A percentile compares a stretch with the other conserved stretches of the same genome.
phyloP scores from a whole-genome alignment of 208 protist genomes.

The Crithidia acanthocephali region DNA sequence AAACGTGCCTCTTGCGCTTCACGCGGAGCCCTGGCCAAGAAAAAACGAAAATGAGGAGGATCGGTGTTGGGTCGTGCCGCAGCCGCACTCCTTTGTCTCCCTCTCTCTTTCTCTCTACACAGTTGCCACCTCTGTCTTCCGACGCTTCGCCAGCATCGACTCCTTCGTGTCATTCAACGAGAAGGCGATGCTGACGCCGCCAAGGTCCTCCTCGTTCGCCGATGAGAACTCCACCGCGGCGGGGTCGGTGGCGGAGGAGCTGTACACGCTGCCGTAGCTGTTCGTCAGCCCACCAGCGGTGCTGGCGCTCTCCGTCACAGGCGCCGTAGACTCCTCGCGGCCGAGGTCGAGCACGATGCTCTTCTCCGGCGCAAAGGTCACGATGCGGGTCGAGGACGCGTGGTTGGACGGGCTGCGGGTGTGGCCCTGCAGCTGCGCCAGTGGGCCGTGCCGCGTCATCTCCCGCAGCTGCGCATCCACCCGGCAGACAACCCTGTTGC shows the following conservation, averaged over 20 bases:
- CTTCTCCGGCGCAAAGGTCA: slow-evolving; percentile 62
- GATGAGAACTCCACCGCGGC: slow-evolving; percentile 22
- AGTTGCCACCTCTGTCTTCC: slow-evolving; percentile 32
- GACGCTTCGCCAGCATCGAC: slow-evolving; percentile 34
- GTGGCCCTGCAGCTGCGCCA: slow-evolving; percentile 36
- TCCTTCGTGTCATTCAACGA: slow-evolving; percentile 54
- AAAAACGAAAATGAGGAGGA: no score
- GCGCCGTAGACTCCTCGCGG: slow-evolving; percentile 29
- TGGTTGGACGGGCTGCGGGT: slow-evolving; percentile 2
- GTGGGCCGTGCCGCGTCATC: slow-evolving; percentile 39
- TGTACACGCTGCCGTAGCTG: slow-evolving; percentile 26
- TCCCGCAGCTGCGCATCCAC: slow-evolving; percentile 53
- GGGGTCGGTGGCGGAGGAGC: slow-evolving; percentile 10
- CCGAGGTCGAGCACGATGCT: slow-evolving; percentile 59
- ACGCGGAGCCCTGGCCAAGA: no score
- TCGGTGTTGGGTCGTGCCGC: no score
- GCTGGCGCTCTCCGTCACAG: slow-evolving; percentile 1
- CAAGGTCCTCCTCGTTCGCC: slow-evolving; percentile 49
- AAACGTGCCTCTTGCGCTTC: no score
- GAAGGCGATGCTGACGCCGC: slow-evolving; percentile 51
- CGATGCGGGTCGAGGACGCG: slow-evolving; percentile 41
- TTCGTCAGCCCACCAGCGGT: slow-evolving; percentile 25
- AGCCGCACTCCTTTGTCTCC: no score
- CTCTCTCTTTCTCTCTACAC: slow-evolving; percentile 6
- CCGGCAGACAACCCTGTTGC: slow-evolving; percentile 36